Evolutionary conservation across 2,329 filamentous ascomycete species (phyloP).

Genomic region (Corniculantispora saksenae): DNA sequence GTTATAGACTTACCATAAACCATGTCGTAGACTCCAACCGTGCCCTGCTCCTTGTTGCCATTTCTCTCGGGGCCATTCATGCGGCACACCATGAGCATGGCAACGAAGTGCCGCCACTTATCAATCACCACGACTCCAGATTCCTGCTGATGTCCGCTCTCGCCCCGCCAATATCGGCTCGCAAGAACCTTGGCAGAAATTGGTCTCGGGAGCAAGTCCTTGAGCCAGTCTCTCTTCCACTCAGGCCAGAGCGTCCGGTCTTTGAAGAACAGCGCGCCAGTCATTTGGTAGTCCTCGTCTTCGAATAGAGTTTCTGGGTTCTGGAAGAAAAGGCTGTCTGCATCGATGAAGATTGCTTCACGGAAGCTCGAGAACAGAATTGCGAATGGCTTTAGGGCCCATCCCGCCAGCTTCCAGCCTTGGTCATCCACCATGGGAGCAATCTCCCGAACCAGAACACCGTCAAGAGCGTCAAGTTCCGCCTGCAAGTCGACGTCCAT

Average conservation of each 20-base stretch:
- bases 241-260: conserved; percentile 4
- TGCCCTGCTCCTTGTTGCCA: not conserved
- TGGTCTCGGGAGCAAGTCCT: not conserved
- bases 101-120: conserved; percentile 13
- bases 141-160: conserved; percentile 11
- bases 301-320: conserved; percentile 1
- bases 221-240: conserved; percentile 13
- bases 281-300: conserved; percentile 1
- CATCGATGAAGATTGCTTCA: conserved; percentile 11
- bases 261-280: conserved; percentile 9
- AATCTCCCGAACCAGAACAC: conserved; percentile 2
- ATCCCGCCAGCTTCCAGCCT: conserved; percentile 8
- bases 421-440: conserved; percentile 10
- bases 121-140: conserved; percentile 11
- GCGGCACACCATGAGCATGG: conserved; percentile 11
- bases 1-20: conserved; percentile 4
- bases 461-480: not conserved
- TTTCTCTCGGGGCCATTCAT: conserved; percentile 14
- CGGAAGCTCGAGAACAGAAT: conserved; percentile 10
- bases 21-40: conserved; percentile 8
- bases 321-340: conserved; percentile 9
- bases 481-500: not conserved
- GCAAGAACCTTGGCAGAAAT: not conserved
- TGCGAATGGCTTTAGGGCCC: conserved; percentile 5
- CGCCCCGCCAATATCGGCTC: conserved; percentile 6